A percentile compares a stretch with the other conserved stretches of the same genome.
Conservation (phyloP, 306 rosid genomes). For the Pachyrhizus erosus region DNA sequence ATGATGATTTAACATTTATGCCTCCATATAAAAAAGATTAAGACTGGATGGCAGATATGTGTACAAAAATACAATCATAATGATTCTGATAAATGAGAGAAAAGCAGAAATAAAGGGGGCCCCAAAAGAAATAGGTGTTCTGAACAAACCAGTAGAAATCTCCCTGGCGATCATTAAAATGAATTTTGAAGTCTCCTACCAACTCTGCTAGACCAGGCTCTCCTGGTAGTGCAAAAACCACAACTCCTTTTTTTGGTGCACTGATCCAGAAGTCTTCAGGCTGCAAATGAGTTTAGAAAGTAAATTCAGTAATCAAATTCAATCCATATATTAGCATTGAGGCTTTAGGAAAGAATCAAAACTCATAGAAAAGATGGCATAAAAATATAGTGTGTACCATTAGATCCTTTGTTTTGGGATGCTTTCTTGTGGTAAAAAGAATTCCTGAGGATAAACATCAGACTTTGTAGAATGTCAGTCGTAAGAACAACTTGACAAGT, state of each 20-base stretch:
- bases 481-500: slow-evolving; percentile 35
- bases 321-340: slow-evolving; percentile 27
- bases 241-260: slow-evolving; percentile 83
- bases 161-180: slow-evolving; percentile 90
- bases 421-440: slow-evolving; percentile 77
- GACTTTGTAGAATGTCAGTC: slow-evolving; percentile 22
- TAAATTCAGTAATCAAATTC: slow-evolving; percentile 33
- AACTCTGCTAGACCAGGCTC: slow-evolving; percentile 92
- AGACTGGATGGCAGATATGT: not conserved
- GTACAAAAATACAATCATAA: not conserved
- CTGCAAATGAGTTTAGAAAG: slow-evolving; percentile 55
- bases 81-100: slow-evolving; percentile 16
- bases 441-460: slow-evolving; percentile 64
- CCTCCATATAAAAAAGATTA: not conserved
- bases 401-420: slow-evolving; percentile 84
- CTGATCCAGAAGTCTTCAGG: slow-evolving; percentile 96
- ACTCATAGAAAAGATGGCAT: slow-evolving; percentile 1
- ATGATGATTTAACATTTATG: slow-evolving; percentile 19
- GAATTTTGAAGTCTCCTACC: slow-evolving; percentile 89
- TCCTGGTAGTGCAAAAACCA: slow-evolving; percentile 94
- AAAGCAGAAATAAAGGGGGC: not conserved
- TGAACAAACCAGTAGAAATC: slow-evolving; percentile 89
- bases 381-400: slow-evolving; percentile 59
- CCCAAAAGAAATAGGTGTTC: slow-evolving; percentile 4
- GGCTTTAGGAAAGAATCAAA: slow-evolving; percentile 11